phyloP scores from a whole-genome alignment of 805 yeast genomes.

The Ogataea henricii region DNA sequence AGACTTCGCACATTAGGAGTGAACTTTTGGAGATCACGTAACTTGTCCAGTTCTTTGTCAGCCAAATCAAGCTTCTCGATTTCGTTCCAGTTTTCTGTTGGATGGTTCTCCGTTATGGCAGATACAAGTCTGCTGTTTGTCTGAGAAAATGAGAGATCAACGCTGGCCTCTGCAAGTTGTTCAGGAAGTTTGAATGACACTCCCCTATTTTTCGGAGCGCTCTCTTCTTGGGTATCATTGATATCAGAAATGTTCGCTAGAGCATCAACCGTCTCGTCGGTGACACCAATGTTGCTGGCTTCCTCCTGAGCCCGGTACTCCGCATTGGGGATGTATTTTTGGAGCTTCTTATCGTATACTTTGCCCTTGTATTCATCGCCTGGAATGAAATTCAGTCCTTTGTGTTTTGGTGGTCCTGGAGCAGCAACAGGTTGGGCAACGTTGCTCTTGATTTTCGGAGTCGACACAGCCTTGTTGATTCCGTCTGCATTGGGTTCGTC shows the following conservation, averaged over 20 bases:
- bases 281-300: not conserved
- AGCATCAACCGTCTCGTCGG: conserved; percentile 18
- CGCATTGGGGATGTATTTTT: conserved; percentile 26
- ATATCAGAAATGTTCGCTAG: conserved; percentile 27
- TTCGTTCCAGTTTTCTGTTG: conserved; percentile 45
- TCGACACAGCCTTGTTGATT: conserved; percentile 18
- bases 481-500: conserved; percentile 11
- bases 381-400: conserved; percentile 33
- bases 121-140: conserved; percentile 46
- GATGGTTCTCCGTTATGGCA: conserved; percentile 45
- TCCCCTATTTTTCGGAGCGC: conserved; percentile 11
- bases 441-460: conserved; percentile 20
- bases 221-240: conserved; percentile 3
- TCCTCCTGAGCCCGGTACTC: conserved; percentile 17
- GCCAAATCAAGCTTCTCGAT: conserved; percentile 41
- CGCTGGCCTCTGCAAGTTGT: not conserved
- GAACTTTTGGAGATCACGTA: conserved; percentile 45
- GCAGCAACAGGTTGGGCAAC: too few relatives aligned
- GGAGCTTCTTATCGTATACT: conserved; percentile 30
- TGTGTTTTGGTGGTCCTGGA: conserved; percentile 13
- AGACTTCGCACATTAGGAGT: conserved; percentile 45
- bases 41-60: conserved; percentile 38
- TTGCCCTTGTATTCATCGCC: conserved; percentile 35
- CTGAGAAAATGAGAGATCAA: conserved; percentile 50
- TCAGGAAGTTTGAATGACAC: conserved; percentile 26